These are phyloP conservation scores for Jacaranda mimosifolia DNA, from an alignment of 257 asterid genomes.

Conservation along the genomic window DNA sequence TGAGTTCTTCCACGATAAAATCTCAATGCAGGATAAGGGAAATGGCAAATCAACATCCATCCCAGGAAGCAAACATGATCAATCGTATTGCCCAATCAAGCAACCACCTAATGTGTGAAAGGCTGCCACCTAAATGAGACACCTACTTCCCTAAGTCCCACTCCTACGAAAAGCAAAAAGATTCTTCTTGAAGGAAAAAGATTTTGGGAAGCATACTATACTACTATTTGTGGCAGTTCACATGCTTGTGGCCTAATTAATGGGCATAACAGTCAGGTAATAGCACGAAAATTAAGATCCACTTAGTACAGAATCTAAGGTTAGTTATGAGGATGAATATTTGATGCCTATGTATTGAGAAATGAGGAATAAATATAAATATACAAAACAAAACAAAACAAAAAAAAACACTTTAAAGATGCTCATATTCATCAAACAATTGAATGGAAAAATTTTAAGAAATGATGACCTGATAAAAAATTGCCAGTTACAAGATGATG, in stretches of 20 bases:
- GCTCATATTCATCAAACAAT: constrained; percentile 20
- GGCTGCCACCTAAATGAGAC: no score
- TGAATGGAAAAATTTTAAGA: background rate
- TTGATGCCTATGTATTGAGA: background rate
- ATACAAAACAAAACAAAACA: background rate
- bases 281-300: background rate
- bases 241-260: background rate
- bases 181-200: background rate
- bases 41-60: no score
- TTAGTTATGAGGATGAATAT: background rate
- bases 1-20: no score
- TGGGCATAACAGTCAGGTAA: background rate
- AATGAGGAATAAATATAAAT: background rate
- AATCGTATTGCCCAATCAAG: no score
- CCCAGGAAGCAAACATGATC: no score
- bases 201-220: background rate
- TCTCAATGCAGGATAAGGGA: no score
- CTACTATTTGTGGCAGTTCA: background rate
- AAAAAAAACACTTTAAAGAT: background rate
- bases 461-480: constrained; percentile 1
- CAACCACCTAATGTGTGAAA: no score
- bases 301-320: background rate
- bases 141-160: background rate
- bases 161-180: background rate
- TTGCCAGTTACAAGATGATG: background rate